These are phyloP conservation scores for Malassezia brasiliensis DNA, from an alignment of 1,284 basidiomycete species.

Conservation along the genomic window DNA sequence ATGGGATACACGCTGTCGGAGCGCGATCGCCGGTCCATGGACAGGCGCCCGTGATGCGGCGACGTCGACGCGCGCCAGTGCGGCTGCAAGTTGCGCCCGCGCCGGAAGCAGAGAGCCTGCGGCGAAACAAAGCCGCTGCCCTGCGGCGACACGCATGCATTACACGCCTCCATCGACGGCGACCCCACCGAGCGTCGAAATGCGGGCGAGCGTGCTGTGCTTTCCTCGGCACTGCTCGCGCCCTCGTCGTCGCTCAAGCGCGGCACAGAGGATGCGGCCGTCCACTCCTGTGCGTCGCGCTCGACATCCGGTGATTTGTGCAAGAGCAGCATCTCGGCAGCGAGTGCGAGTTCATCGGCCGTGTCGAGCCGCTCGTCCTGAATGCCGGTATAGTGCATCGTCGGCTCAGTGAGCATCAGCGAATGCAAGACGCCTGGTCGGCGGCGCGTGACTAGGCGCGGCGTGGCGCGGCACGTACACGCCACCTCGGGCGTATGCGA, in stretches of 20 bases:
- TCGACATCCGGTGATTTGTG: background rate
- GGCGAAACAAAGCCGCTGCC: background rate
- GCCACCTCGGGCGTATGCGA: too few species aligned
- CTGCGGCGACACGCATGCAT: background rate
- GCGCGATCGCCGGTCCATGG: too few species aligned
- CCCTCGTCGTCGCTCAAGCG: background rate
- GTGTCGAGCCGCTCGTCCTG: background rate
- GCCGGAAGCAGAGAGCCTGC: background rate
- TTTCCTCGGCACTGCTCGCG: too few species aligned
- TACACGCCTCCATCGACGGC: too few species aligned
- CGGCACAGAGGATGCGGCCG: background rate
- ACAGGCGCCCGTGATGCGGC: too few species aligned
- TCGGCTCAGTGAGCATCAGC: background rate
- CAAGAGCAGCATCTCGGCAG: slow-evolving; percentile 8
- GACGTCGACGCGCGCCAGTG: too few species aligned
- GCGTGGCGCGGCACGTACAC: too few species aligned
- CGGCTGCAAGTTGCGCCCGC: background rate
- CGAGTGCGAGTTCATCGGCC: slow-evolving; percentile 12
- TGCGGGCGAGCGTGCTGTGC: too few species aligned
- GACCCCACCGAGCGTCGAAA: too few species aligned
- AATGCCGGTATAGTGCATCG: background rate
- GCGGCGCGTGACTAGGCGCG: background rate
- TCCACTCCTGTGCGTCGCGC: background rate
- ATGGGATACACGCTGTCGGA: too few species aligned
- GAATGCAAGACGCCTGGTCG: background rate